Evolutionary conservation across 495 filamentous ascomycete genomes (phyloP), one percentile per base, ranked within the genome.

Genomic region (Polyplosphaeria fusca): DNA sequence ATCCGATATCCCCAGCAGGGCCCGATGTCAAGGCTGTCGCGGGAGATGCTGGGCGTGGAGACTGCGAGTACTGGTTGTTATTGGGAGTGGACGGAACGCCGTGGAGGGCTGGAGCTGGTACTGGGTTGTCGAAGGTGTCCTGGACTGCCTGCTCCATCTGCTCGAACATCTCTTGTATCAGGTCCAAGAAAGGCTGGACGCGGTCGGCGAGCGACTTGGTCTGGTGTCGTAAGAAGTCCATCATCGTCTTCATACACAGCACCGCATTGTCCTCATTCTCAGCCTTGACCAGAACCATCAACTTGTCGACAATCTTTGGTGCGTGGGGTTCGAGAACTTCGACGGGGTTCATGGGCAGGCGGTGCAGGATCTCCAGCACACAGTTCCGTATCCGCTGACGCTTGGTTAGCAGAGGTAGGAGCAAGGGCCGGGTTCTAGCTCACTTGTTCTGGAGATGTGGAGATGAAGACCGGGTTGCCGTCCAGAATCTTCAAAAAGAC

Each of bases 201-300:
- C 86, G 88, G 32, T 79, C 76, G 9, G 79, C 77, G 9, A 92
- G 83, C 11, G 85, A 84, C 74, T 91, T 93, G 30, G 86, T 81
- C 65, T 96, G 95, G 66, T 95, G 88, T 20, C 94, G 83, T 77
- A 92, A 87, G 67, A 96, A 82, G 66, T 99, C 93, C 79, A 95
- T 95, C 47, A 95, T 88, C 1, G 90, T 95, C 76, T 97, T 97
- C 78, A 99, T 91, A 67, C 91, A 96, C 50, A 99, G 76, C 13
- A 95, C 88, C 2, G 91, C 94, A 76, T 99, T 99, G 40, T 99
- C 94, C 68, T 99, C 94, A 64, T 99, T 99, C 68, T 99, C 94
- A 39, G 81, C 84, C 53, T 84, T 84, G 47, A 95, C 89, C 23
- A 99, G 76, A 27, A 79, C 76, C 87, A 97, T 93, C 55, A 96